These are phyloP conservation scores for Venturia aucupariae DNA, from an alignment of 2,329 filamentous ascomycete species.

Conservation along the genomic window DNA sequence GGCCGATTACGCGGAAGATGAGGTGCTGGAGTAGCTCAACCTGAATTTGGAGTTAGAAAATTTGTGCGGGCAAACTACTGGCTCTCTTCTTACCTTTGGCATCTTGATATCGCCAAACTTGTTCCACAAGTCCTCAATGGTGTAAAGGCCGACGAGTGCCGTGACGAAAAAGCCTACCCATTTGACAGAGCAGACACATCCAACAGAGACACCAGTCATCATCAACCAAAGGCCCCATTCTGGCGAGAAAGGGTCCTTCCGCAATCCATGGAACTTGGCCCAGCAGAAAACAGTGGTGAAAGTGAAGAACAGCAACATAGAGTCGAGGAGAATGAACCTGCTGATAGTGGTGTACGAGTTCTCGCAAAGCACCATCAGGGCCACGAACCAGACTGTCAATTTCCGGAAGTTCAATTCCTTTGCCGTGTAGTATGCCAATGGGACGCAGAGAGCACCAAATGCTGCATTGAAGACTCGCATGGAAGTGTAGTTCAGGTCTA, in stretches of 20 bases:
- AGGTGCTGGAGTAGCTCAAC: constrained; percentile 66
- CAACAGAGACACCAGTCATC: constrained; percentile 89
- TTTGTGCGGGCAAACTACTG: constrained; percentile 12
- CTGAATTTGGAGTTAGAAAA: constrained; percentile 30
- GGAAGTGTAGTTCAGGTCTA: constrained; percentile 91
- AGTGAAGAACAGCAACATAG: constrained; percentile 98
- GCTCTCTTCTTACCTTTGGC: constrained; percentile 55
- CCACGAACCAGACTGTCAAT: constrained; percentile 87
- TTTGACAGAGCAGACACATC: constrained; percentile 97
- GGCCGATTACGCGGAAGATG: constrained; percentile 66
- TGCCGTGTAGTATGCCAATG: constrained; percentile 90
- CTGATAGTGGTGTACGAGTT: constrained; percentile 99
- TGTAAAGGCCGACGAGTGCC: constrained; percentile 90
- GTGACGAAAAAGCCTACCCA: constrained; percentile 96
- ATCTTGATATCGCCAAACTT: constrained; percentile 95
- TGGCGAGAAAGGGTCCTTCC: constrained; percentile 72
- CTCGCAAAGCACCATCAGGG: constrained; percentile 94
- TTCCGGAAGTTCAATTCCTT: constrained; percentile 80
- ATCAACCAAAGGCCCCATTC: constrained; percentile 96
- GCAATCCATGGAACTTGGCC: constrained; percentile 89
- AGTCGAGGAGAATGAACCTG: constrained; percentile 94
- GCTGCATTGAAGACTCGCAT: constrained; percentile 97
- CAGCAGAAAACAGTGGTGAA: constrained; percentile 95
- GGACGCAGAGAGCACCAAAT: constrained; percentile 87
- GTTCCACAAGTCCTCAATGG: constrained; percentile 91